phyloP scores from a whole-genome alignment of 345 rosid genomes.

The Durio zibethinus region DNA sequence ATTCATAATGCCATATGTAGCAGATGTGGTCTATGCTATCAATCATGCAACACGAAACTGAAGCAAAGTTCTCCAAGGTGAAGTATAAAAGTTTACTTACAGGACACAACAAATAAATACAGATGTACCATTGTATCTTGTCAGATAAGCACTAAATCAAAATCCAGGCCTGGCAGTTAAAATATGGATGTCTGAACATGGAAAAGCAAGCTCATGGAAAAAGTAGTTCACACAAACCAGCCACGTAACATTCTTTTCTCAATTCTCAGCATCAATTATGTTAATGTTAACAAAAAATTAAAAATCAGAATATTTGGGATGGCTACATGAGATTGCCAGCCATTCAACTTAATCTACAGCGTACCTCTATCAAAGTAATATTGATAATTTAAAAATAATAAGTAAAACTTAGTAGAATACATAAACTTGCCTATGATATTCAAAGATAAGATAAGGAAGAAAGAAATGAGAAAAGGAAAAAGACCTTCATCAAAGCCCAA shows the following conservation, averaged over 20 bases:
- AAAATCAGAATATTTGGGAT: neutral
- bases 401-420: neutral
- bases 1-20: neutral
- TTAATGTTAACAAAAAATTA: neutral
- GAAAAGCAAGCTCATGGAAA: neutral
- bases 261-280: neutral
- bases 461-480: conserved; percentile 1
- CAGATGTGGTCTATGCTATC: neutral
- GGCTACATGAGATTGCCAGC: neutral
- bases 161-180: neutral
- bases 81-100: neutral
- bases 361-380: neutral
- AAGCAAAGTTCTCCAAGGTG: neutral
- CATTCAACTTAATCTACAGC: neutral
- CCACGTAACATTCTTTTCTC: neutral
- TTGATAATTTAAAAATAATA: neutral
- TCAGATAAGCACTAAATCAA: neutral
- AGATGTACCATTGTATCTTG: neutral
- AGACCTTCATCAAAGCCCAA: conserved; percentile 97
- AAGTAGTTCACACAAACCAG: neutral
- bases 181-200: neutral
- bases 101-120: neutral
- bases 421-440: neutral
- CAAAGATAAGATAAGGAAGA: neutral
- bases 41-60: neutral